Conservation (phyloP, 2,329 filamentous ascomycete genomes). For the Verticillium tricorpus region DNA sequence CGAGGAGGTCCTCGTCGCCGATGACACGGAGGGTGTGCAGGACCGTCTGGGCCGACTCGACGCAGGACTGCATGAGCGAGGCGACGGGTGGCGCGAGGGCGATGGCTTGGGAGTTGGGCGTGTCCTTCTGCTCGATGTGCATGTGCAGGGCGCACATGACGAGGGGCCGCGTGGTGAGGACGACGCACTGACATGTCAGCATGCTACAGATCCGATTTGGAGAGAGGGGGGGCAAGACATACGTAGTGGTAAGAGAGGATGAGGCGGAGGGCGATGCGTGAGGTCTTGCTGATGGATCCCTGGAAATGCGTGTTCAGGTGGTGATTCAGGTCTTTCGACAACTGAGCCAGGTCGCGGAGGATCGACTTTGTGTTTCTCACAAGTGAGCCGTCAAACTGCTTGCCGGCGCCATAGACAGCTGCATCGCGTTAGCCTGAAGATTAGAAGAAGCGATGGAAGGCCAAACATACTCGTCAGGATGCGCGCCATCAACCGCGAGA, state of each 20-base stretch:
- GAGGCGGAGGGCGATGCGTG: slow-evolving; percentile 11
- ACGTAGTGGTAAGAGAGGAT: slow-evolving; percentile 19
- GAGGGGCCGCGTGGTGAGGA: slow-evolving; percentile 10
- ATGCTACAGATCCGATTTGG: background rate
- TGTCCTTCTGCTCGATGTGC: slow-evolving; percentile 12
- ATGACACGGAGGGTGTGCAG: slow-evolving; percentile 11
- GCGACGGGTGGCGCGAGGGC: slow-evolving; percentile 8
- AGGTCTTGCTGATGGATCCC: slow-evolving; percentile 11
- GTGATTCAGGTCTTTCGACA: slow-evolving; percentile 10
- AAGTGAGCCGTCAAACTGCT: slow-evolving; percentile 11
- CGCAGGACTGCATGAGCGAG: slow-evolving; percentile 10
- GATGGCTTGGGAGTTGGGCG: slow-evolving; percentile 5
- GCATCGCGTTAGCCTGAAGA: background rate
- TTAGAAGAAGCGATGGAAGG: too few species aligned
- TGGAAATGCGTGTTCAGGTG: slow-evolving; percentile 12
- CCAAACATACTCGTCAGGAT: slow-evolving; percentile 8
- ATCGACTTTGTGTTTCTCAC: slow-evolving; percentile 11
- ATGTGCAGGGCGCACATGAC: slow-evolving; percentile 21
- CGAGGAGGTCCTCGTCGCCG: slow-evolving; percentile 22
- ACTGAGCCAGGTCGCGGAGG: slow-evolving; percentile 8
- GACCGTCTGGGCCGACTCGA: slow-evolving; percentile 12
- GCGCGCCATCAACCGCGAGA: slow-evolving; percentile 12
- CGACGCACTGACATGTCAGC: slow-evolving; percentile 8
- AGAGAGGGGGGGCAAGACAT: background rate
- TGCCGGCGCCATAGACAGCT: slow-evolving; percentile 13